Evolutionary conservation across 2,329 filamentous ascomycete species (phyloP).

Genomic region (Beauveria australis): DNA sequence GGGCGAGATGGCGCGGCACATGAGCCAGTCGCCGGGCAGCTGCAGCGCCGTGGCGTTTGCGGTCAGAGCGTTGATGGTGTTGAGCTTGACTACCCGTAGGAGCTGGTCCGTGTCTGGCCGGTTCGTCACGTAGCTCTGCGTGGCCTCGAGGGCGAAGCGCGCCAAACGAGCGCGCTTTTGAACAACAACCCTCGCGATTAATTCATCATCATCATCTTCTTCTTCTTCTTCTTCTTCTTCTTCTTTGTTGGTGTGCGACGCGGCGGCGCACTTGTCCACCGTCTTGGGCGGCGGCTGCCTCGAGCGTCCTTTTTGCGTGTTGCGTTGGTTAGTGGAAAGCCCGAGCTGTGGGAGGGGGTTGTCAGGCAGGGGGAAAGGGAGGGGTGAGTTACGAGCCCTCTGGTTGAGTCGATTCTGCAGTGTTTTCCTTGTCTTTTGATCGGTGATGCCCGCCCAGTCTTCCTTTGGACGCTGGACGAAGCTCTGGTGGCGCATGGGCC

Average conservation of each 20-base stretch:
- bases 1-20: background rate
- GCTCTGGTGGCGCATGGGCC: slow-evolving; percentile 3
- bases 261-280: background rate
- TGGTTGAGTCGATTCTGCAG: background rate
- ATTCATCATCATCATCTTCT: background rate
- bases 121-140: background rate
- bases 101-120: background rate
- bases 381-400: background rate
- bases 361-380: too few species aligned
- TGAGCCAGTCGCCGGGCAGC: background rate
- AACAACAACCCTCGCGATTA: background rate
- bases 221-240: background rate
- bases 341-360: too few species aligned
- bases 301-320: background rate
- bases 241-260: background rate
- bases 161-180: background rate
- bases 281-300: background rate
- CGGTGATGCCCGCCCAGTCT: slow-evolving; percentile 25
- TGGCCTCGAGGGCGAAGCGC: background rate
- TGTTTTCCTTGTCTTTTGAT: slow-evolving; percentile 9
- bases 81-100: background rate
- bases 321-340: too few species aligned
- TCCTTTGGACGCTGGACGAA: slow-evolving; percentile 14
- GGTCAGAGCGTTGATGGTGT: background rate
- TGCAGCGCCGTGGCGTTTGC: background rate